A percentile compares a stretch with the other conserved stretches of the same genome.
These are phyloP conservation scores for Mangifera indica DNA, from an alignment of 345 rosid species.

Conservation along the genomic window DNA sequence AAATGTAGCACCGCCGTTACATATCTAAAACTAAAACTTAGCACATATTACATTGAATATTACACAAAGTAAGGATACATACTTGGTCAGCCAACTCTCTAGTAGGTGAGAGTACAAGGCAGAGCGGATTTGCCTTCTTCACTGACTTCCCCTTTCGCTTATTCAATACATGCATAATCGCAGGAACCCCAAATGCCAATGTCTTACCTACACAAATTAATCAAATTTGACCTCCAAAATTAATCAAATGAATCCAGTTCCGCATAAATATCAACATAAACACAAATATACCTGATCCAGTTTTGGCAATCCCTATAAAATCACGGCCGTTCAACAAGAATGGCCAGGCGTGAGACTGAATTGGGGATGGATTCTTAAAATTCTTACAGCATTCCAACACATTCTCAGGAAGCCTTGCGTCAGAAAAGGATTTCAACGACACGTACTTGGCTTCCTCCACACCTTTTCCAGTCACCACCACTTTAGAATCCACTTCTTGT, in stretches of 20 bases:
- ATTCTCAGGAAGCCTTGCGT: conserved; percentile 58
- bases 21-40: background rate
- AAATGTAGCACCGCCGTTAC: background rate
- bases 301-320: conserved; percentile 88
- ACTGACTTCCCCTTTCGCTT: conserved; percentile 58
- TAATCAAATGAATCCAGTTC: background rate
- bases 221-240: background rate
- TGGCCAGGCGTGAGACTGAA: conserved; percentile 95
- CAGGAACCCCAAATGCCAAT: conserved; percentile 86
- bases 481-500: conserved; percentile 36
- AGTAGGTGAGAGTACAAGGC: conserved; percentile 94
- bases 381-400: conserved; percentile 75
- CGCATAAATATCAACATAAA: background rate
- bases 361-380: conserved; percentile 78
- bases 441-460: conserved; percentile 59
- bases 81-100: conserved; percentile 96
- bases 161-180: conserved; percentile 72
- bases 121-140: conserved; percentile 63
- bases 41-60: background rate
- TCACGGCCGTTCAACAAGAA: conserved; percentile 87
- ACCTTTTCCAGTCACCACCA: conserved; percentile 63
- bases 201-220: conserved; percentile 65
- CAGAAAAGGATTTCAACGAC: conserved; percentile 52
- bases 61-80: conserved; percentile 17
- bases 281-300: conserved; percentile 82